Conservation (phyloP, 192 early-diverging fungal genomes). For the Backusella australiensis region DNA sequence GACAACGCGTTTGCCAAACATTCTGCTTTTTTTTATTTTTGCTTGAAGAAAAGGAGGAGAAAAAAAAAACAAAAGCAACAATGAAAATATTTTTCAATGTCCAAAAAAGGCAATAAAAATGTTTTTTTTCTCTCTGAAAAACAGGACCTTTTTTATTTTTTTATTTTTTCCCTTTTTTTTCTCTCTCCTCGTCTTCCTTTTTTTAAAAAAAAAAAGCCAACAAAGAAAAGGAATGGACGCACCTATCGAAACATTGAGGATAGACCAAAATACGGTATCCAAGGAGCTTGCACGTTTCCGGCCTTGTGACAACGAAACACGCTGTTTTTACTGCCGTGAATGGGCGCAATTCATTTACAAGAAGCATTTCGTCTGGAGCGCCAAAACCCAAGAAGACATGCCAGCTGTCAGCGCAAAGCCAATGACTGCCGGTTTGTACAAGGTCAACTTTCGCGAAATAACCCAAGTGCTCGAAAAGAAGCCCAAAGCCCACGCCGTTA, state of each 20-base stretch:
- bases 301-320: slow-evolving; percentile 65
- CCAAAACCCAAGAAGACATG: slow-evolving; percentile 35
- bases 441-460: background rate
- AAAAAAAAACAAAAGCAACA: background rate
- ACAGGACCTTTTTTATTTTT: background rate
- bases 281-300: slow-evolving; percentile 72
- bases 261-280: slow-evolving; percentile 58
- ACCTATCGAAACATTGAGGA: slow-evolving; percentile 46
- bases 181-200: background rate
- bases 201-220: background rate
- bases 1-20: background rate
- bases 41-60: background rate
- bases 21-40: background rate
- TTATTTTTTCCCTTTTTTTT: background rate
- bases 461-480: background rate
- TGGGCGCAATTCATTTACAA: slow-evolving; percentile 79
- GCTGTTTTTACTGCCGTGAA: slow-evolving; percentile 77
- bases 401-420: background rate
- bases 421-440: slow-evolving; percentile 13
- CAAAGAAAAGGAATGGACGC: slow-evolving; percentile 17
- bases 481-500: slow-evolving; percentile 8
- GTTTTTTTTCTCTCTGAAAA: background rate
- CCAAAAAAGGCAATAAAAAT: background rate
- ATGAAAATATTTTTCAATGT: background rate
- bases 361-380: slow-evolving; percentile 48